Conservation (phyloP, 2,329 filamentous ascomycete genomes). For the Ilyonectria sp. region DNA sequence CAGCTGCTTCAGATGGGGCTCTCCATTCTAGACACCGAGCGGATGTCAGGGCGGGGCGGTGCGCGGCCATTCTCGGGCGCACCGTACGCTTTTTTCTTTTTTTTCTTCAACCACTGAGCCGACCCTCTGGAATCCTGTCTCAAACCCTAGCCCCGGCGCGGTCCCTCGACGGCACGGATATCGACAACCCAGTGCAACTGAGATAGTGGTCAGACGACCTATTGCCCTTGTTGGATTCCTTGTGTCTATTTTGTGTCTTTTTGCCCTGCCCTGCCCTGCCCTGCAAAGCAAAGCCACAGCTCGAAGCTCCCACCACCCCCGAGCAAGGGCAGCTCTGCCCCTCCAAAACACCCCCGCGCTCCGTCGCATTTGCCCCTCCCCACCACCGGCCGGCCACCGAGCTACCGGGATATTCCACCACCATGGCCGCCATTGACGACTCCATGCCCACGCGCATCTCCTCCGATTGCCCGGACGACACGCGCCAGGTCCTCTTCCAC, state of each 20-base stretch:
- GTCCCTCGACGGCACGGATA: neutral
- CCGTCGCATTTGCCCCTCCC: conserved; percentile 31
- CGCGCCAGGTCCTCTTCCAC: conserved; percentile 66
- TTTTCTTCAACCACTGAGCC: neutral
- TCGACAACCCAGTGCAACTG: neutral
- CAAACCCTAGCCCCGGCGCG: conserved; percentile 6
- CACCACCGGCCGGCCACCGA: conserved; percentile 11
- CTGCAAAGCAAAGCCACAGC: neutral
- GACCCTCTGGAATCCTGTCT: conserved; percentile 7
- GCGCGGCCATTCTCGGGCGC: conserved; percentile 8
- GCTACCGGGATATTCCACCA: conserved; percentile 22
- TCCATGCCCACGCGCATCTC: conserved; percentile 69
- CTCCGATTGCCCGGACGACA: conserved; percentile 64
- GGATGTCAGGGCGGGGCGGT: conserved; percentile 23
- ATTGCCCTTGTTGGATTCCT: conserved; percentile 15
- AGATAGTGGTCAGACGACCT: conserved; percentile 14
- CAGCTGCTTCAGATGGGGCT: conserved; percentile 11
- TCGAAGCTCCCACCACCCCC: neutral
- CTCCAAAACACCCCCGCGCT: conserved; percentile 17
- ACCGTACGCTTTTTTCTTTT: conserved; percentile 16
- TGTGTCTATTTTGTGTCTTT: neutral
- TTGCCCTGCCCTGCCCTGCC: neutral
- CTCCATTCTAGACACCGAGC: neutral
- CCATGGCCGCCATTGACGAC: conserved; percentile 61
- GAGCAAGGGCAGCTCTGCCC: conserved; percentile 14